Evolutionary conservation across 768 basidiomycete species (phyloP).

Genomic region (Xerocomellus amylosporus): DNA sequence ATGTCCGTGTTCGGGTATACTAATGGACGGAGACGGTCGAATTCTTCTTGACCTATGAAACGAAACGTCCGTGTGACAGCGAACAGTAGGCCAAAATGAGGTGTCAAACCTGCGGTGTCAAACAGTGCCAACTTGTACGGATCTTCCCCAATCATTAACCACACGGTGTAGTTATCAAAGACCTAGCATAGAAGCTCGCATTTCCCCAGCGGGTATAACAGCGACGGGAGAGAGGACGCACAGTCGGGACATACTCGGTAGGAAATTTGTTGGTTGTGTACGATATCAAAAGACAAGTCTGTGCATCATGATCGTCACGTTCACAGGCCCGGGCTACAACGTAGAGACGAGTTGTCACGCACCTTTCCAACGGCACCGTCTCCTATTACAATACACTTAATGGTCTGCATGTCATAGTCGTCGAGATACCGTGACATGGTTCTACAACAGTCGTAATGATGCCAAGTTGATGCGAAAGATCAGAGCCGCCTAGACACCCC

Average conservation of each 20-base stretch:
- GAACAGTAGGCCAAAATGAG: not conserved
- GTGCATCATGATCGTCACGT: conserved; percentile 6
- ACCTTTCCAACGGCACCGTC: conserved; percentile 99
- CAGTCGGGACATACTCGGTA: conserved; percentile 98
- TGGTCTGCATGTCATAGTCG: conserved; percentile 91
- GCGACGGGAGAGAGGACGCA: conserved; percentile 41
- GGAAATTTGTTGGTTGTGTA: conserved; percentile 99
- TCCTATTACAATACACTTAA: conserved; percentile 96
- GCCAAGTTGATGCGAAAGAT: conserved; percentile 6
- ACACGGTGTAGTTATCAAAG: conserved; percentile 97
- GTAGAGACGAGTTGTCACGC: conserved; percentile 29
- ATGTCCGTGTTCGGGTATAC: conserved; percentile 99
- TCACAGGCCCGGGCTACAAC: not conserved
- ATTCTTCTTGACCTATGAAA: conserved; percentile 92
- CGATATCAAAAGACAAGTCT: conserved; percentile 96
- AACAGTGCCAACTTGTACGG: conserved; percentile 98
- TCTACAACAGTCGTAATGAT: conserved; percentile 16
- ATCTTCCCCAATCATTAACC: conserved; percentile 99
- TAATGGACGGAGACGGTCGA: conserved; percentile 96
- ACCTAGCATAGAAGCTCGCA: conserved; percentile 49
- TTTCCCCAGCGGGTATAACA: conserved; percentile 15
- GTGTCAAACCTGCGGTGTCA: conserved; percentile 89
- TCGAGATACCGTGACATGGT: conserved; percentile 12
- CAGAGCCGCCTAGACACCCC: conserved; percentile 17
- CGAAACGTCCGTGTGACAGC: conserved; percentile 10